Conservation (phyloP, 352 stramenopile genomes). For the Phytophthora sansomeana region DNA sequence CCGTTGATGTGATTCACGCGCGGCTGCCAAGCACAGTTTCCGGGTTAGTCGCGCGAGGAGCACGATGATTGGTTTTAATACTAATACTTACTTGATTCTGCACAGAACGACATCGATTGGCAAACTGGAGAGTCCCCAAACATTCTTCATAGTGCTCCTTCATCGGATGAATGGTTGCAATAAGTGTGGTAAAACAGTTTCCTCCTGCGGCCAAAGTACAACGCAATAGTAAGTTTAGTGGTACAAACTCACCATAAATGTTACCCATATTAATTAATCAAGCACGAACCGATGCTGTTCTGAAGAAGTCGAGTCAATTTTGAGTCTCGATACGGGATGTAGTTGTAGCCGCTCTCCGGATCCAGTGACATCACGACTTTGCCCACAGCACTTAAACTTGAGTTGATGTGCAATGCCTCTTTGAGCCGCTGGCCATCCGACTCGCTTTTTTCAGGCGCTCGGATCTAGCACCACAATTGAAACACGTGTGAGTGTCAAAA, state of each 20-base stretch:
- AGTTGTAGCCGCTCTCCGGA: conserved; percentile 88
- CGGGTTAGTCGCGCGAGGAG: conserved; percentile 6
- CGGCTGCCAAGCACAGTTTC: conserved; percentile 36
- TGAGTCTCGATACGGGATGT: conserved; percentile 88
- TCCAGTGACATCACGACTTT: conserved; percentile 91
- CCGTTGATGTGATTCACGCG: conserved; percentile 89
- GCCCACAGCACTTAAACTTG: conserved; percentile 81
- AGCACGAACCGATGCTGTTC: conserved; percentile 76
- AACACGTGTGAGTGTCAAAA: not conserved
- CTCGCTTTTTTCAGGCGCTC: conserved; percentile 90
- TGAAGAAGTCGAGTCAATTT: conserved; percentile 87
- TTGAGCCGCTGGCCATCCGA: conserved; percentile 87
- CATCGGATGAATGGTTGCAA: conserved; percentile 90
- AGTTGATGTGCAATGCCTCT: conserved; percentile 89
- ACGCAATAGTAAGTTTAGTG: not conserved
- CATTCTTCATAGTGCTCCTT: conserved; percentile 92
- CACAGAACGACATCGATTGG: conserved; percentile 91
- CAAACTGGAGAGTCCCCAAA: conserved; percentile 91
- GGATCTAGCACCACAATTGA: conserved; percentile 42
- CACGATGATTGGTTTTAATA: not conserved
- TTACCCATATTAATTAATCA: not conserved
- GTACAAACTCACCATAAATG: not conserved
- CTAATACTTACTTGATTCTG: conserved; percentile 86
- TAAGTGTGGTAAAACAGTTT: conserved; percentile 87
- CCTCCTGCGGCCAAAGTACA: conserved; percentile 53